Conservation (phyloP, 805 yeast genomes). For the Starmerella vitae region DNA sequence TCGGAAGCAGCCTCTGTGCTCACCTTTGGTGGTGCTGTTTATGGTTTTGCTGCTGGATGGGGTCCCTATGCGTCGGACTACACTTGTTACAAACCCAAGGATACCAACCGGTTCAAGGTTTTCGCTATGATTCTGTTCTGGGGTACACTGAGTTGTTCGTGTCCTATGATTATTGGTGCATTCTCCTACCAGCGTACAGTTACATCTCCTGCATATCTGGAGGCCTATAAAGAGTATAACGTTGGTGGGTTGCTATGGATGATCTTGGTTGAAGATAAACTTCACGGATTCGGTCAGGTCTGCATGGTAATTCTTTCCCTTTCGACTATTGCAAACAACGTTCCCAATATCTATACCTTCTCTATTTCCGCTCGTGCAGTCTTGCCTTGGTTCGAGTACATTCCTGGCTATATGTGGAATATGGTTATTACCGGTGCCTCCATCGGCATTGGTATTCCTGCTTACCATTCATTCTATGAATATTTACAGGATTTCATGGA, state of each 20-base stretch:
- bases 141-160: conserved; percentile 51
- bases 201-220: conserved; percentile 33
- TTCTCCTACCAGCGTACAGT: conserved; percentile 63
- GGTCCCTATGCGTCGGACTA: conserved; percentile 85
- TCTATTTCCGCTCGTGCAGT: conserved; percentile 76
- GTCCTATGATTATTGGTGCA: conserved; percentile 72
- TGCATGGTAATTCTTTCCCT: conserved; percentile 72
- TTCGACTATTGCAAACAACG: conserved; percentile 80
- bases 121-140: conserved; percentile 55
- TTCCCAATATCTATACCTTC: conserved; percentile 88
- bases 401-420: conserved; percentile 82
- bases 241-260: conserved; percentile 77
- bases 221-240: conserved; percentile 35
- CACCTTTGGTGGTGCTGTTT: conserved; percentile 69
- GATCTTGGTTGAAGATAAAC: conserved; percentile 61
- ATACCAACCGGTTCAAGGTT: conserved; percentile 43
- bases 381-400: conserved; percentile 56
- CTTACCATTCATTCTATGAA: conserved; percentile 53
- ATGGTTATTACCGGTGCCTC: conserved; percentile 58
- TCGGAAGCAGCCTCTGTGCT: conserved; percentile 63
- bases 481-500: conserved; percentile 84
- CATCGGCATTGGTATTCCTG: conserved; percentile 81
- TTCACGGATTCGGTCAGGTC: conserved; percentile 83
- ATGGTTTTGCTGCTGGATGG: conserved; percentile 92
- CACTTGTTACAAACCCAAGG: conserved; percentile 70